Base-by-base conservation (phyloP, 257 asterid genomes). In the Apocynum venetum region DNA sequence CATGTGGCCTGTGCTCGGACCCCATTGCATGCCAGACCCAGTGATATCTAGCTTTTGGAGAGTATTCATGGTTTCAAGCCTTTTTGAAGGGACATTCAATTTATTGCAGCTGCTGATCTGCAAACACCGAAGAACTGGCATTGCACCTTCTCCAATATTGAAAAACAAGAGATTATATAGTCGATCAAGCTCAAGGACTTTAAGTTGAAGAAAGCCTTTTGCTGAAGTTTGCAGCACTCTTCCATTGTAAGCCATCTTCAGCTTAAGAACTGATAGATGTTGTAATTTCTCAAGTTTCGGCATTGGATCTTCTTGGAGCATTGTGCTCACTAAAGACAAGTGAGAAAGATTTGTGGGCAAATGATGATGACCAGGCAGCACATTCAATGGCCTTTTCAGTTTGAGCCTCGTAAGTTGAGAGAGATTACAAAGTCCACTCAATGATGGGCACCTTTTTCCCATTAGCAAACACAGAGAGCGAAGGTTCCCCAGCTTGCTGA, bases 231-330 rank as follows among this genome's bases (percentile, higher is more conserved):
- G 25, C 13, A 65, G 55, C 20, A 9, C 57, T 36, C 57, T 47
- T 47, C 75, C 75, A 71, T 46, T 52, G 57, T 71, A 71, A 14
- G 75, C 75, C 53, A 48, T 48, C 17, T 71, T 52, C 60, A 71
- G 43, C n/a, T 71, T 71, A n/a, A 71, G 75, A 52, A 71, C 53
- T 36, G 75, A 71, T n/a, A 47, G 20, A 46, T 71, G 75, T 10
- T n/a, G 57, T 19, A 71, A 14, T 19, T 71, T 71, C 75, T 71
- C 75, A 20, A 48, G 60, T 36, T 47, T 46, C 0, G 75, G 75
- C 75, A 71, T 71, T 71, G 75, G 75, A 71, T 71, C 75, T 47
- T 71, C 59, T 71, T 71, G 43, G 59, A 71, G 75, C 43, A n/a
- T 47, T 6, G 59, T 71, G 10, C 59, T 9, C 4, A 9, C 20